These are phyloP conservation scores for Hapsidospora chrysogenum DNA, from an alignment of 495 filamentous ascomycete genomes.

Conservation along the genomic window DNA sequence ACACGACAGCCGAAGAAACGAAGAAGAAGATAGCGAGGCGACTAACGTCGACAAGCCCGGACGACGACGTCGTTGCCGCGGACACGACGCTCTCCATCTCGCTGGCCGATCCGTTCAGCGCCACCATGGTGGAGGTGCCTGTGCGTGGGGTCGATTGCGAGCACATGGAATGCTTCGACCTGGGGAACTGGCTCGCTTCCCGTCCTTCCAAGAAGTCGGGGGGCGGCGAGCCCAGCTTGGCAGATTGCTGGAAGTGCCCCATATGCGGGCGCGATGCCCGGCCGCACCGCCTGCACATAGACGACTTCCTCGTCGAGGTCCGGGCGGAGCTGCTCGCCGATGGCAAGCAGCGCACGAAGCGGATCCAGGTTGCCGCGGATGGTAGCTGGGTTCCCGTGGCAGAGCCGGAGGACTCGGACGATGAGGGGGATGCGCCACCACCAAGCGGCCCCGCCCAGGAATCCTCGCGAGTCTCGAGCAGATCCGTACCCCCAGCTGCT, in stretches of 20 bases:
- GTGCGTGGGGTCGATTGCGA: constrained; percentile 41
- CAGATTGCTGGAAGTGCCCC: constrained; percentile 73
- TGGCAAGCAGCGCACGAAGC: constrained; percentile 28
- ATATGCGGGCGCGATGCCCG: constrained; percentile 61
- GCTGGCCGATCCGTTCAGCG: constrained; percentile 60
- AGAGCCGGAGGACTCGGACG: constrained; percentile 10
- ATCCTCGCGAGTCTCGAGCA: background rate
- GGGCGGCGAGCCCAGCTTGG: constrained; percentile 28
- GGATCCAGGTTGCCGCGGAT: constrained; percentile 38
- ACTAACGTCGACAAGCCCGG: constrained; percentile 21
- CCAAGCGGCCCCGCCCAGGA: background rate
- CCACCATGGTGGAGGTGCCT: constrained; percentile 50
- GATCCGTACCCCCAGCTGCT: constrained; percentile 7
- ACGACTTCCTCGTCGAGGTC: constrained; percentile 51
- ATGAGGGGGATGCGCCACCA: constrained; percentile 1
- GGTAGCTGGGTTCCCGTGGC: constrained; percentile 38
- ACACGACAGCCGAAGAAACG: constrained; percentile 17
- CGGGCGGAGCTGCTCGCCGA: constrained; percentile 26
- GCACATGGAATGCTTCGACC: constrained; percentile 80
- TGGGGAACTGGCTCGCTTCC: constrained; percentile 60
- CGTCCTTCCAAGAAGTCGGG: constrained; percentile 25
- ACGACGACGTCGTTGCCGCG: constrained; percentile 55
- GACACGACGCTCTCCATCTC: constrained; percentile 49
- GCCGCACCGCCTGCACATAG: constrained; percentile 48
- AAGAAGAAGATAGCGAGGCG: constrained; percentile 32